phyloP scores from a whole-genome alignment of 176 grass and related monocot genomes.

The Ensete ventricosum region DNA sequence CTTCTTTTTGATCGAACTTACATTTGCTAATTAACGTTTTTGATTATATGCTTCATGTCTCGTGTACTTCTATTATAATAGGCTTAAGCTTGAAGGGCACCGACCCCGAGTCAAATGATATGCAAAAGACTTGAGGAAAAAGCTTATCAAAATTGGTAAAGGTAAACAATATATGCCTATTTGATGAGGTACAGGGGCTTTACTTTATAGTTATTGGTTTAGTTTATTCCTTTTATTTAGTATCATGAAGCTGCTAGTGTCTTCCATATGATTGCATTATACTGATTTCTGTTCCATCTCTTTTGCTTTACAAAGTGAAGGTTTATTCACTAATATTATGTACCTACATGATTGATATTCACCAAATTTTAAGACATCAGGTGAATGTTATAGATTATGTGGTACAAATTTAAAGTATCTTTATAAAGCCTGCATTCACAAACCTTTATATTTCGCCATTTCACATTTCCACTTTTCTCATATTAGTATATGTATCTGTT shows the following conservation, averaged over 20 bases:
- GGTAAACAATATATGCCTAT: slow-evolving; percentile 33
- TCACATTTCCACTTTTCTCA: no score
- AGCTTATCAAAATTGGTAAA: slow-evolving; percentile 89
- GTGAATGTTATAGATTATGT: no score
- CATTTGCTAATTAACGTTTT: background rate
- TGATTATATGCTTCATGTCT: background rate
- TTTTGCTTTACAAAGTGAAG: no score
- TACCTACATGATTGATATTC: no score
- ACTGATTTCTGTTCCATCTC: no score
- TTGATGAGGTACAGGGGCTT: background rate
- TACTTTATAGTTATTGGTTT: background rate
- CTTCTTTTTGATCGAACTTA: background rate
- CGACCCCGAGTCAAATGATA: slow-evolving; percentile 70
- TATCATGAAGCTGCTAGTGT: background rate
- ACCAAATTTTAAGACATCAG: no score
- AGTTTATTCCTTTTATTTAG: background rate
- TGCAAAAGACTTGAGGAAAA: slow-evolving; percentile 59
- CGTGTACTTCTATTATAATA: slow-evolving; percentile 10
- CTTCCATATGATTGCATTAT: background rate
- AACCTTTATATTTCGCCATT: no score
- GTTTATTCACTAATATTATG: no score
- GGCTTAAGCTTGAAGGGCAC: slow-evolving; percentile 82
- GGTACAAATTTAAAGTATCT: no score
- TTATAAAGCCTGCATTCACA: no score
- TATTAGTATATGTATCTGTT: no score